Evolutionary conservation across 495 filamentous ascomycete species (phyloP).

Genomic region (Corynascus novoguineensis): DNA sequence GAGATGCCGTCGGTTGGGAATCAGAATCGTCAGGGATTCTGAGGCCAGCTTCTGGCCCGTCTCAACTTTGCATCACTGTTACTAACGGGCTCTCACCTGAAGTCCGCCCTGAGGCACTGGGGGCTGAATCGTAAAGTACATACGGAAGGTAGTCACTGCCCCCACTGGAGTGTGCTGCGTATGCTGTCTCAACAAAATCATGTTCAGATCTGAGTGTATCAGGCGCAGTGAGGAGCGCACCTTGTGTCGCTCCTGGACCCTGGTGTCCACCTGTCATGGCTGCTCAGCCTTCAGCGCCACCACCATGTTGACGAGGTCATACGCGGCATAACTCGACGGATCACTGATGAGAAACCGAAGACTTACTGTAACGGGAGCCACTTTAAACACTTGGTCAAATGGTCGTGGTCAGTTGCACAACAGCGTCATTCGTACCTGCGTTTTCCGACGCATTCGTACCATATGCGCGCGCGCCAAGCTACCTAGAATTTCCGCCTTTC

Average conservation of each 20-base stretch:
- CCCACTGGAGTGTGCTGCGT: not conserved
- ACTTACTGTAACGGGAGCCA: not conserved
- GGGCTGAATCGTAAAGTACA: not conserved
- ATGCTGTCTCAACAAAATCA: not conserved
- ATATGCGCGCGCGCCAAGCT: no score
- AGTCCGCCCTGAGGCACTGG: not conserved
- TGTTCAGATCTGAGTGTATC: no score
- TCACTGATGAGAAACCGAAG: not conserved
- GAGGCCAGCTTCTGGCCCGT: not conserved
- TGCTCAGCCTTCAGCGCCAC: not conserved
- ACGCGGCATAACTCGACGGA: not conserved
- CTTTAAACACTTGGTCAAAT: not conserved
- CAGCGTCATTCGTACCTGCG: no score
- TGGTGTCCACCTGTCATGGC: not conserved
- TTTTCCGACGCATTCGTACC: no score
- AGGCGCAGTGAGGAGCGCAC: not conserved
- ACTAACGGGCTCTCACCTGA: not conserved
- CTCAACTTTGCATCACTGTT: conserved; percentile 2
- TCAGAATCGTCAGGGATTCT: conserved; percentile 6
- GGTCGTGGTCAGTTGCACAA: not conserved
- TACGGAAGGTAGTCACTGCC: conserved; percentile 7
- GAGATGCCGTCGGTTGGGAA: not conserved
- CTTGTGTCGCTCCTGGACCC: not conserved
- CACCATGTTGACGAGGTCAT: conserved; percentile 2
- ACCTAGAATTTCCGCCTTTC: no score